Conservation (phyloP, 768 basidiomycete species). For the Termitomyces sp. region DNA sequence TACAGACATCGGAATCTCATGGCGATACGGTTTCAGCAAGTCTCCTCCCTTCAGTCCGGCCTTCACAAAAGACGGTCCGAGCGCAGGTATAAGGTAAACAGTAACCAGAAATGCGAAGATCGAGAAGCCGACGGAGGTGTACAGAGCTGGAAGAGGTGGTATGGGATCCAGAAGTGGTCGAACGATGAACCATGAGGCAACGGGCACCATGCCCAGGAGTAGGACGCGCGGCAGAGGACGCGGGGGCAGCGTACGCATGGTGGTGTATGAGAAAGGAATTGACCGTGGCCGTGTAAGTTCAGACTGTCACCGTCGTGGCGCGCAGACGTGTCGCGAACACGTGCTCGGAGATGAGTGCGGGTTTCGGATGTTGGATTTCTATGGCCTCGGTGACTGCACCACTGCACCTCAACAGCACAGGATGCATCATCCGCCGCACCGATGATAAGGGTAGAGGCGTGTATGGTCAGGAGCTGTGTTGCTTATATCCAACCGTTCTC, state of each 20-base stretch:
- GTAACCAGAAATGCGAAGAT: conserved; percentile 78
- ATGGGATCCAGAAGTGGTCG: conserved; percentile 68
- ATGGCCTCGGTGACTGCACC: conserved; percentile 15
- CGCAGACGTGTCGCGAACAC: conserved; percentile 13
- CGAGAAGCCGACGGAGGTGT: conserved; percentile 80
- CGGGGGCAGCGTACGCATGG: conserved; percentile 29
- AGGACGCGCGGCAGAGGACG: conserved; percentile 51
- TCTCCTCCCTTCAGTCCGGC: conserved; percentile 86
- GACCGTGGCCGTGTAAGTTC: background rate
- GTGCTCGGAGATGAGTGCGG: conserved; percentile 15
- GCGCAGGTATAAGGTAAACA: conserved; percentile 74
- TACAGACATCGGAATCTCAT: conserved; percentile 60
- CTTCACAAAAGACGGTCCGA: conserved; percentile 75
- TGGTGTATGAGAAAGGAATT: background rate
- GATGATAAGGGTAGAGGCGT: conserved; percentile 59
- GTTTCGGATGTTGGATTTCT: conserved; percentile 6
- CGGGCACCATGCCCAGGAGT: conserved; percentile 57
- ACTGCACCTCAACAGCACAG: conserved; percentile 41
- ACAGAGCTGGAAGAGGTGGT: conserved; percentile 69
- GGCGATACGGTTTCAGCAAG: conserved; percentile 71
- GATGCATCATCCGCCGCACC: conserved; percentile 42
- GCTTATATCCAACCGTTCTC: background rate
- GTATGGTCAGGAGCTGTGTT: conserved; percentile 42
- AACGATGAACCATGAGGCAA: conserved; percentile 70
- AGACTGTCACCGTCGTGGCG: background rate